Percentiles rank a stretch among this genome's conserved stretches.
phyloP scores from a whole-genome alignment of 2,329 filamentous ascomycete species.

The Fusarium paranaense region DNA sequence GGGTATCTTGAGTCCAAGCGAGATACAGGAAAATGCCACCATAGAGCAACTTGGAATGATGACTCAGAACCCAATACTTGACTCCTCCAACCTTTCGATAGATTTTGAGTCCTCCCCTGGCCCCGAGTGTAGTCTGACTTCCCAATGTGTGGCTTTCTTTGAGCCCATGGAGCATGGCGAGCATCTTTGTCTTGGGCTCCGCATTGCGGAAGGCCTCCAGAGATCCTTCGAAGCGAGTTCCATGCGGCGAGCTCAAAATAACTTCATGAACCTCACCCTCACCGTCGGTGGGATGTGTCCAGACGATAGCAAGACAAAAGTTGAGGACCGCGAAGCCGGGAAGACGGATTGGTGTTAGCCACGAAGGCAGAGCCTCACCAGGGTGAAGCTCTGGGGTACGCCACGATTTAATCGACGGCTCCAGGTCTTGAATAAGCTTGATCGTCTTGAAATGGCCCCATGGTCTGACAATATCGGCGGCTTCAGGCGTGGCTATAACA shows the following conservation, averaged over 20 bases:
- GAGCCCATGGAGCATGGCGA: constrained; percentile 40
- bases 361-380: constrained; percentile 33
- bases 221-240: constrained; percentile 25
- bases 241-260: constrained; percentile 38
- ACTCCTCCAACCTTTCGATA: constrained; percentile 34
- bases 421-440: constrained; percentile 19
- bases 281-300: constrained; percentile 23
- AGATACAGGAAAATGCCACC: constrained; percentile 31
- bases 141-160: constrained; percentile 35
- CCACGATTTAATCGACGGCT: constrained; percentile 17
- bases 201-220: constrained; percentile 35
- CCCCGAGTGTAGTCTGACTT: constrained; percentile 18
- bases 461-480: constrained; percentile 9
- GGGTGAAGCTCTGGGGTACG: constrained; percentile 30
- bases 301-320: constrained; percentile 36
- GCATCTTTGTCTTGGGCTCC: constrained; percentile 34
- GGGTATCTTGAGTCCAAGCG: constrained; percentile 18
- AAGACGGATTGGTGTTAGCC: constrained; percentile 36
- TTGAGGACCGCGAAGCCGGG: constrained; percentile 31
- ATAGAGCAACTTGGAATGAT: constrained; percentile 26
- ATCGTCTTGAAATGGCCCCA: constrained; percentile 39
- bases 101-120: constrained; percentile 30
- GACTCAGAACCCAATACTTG: constrained; percentile 37
- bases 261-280: constrained; percentile 32
- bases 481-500: constrained; percentile 32